Conservation (phyloP, 306 rosid species). For the Mimosa pudica region DNA sequence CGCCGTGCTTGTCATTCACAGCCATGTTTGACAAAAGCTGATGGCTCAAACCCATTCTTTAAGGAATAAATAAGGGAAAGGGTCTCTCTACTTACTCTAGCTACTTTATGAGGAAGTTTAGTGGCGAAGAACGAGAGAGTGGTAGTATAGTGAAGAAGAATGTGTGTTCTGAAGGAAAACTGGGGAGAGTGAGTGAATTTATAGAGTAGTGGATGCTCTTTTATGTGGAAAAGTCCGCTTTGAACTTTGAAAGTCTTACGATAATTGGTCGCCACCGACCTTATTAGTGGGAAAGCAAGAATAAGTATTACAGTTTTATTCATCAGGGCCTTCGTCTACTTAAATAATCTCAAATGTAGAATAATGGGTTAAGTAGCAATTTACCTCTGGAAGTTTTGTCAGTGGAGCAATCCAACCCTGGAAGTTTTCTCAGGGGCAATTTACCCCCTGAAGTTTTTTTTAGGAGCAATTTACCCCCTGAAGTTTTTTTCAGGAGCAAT, state of each 20-base stretch:
- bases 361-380: too few species aligned
- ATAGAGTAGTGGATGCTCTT: background rate
- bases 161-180: background rate
- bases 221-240: background rate
- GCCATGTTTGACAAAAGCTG: constrained; percentile 53
- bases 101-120: background rate
- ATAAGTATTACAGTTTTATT: background rate
- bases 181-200: background rate
- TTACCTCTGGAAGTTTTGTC: too few species aligned
- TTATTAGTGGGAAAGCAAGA: background rate
- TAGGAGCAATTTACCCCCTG: too few species aligned
- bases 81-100: too few species aligned
- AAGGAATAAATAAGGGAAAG: background rate
- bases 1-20: constrained; percentile 51
- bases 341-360: too few species aligned
- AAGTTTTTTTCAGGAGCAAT: too few species aligned
- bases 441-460: too few species aligned
- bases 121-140: background rate
- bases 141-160: background rate
- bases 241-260: background rate
- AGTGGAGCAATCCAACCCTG: too few species aligned
- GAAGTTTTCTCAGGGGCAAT: too few species aligned
- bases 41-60: constrained; percentile 19
- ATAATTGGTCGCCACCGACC: background rate
- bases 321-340: too few species aligned